Percentiles rank a stretch among this genome's conserved stretches.
Conservation (phyloP, 257 asterid species). For the Solanum tacnaense region DNA sequence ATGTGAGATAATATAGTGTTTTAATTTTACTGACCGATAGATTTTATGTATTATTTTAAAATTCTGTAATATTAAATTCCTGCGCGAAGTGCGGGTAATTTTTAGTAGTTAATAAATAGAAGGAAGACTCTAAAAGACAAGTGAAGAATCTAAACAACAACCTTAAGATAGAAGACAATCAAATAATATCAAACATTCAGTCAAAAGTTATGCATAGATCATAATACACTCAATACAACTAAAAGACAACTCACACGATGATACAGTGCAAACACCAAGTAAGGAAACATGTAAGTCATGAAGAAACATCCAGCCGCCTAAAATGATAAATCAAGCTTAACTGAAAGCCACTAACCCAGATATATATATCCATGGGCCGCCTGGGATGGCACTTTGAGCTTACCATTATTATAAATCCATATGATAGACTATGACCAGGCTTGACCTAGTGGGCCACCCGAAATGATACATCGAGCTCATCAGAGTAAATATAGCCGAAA, state of each 20-base stretch:
- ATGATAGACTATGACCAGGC: neutral
- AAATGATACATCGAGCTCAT: neutral
- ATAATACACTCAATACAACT: neutral
- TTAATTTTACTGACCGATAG: no score
- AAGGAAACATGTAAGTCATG: neutral
- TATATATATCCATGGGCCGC: neutral
- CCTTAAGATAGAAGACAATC: neutral
- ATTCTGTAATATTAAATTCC: no score
- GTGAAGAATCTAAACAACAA: neutral
- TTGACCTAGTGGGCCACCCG: no score
- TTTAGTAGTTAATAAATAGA: no score
- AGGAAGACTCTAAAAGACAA: no score
- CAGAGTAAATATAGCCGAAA: neutral
- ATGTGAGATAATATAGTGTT: no score
- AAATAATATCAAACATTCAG: neutral
- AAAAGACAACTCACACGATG: neutral
- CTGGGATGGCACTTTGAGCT: neutral
- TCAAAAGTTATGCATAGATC: neutral
- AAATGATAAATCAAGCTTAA: neutral
- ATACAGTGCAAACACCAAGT: neutral
- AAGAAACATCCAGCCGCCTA: neutral
- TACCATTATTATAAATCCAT: no score
- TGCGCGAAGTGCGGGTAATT: no score
- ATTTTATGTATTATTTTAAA: no score
- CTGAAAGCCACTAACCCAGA: neutral